These are phyloP conservation scores for Somion occarium DNA, from an alignment of 1,284 basidiomycete genomes.

Conservation along the genomic window DNA sequence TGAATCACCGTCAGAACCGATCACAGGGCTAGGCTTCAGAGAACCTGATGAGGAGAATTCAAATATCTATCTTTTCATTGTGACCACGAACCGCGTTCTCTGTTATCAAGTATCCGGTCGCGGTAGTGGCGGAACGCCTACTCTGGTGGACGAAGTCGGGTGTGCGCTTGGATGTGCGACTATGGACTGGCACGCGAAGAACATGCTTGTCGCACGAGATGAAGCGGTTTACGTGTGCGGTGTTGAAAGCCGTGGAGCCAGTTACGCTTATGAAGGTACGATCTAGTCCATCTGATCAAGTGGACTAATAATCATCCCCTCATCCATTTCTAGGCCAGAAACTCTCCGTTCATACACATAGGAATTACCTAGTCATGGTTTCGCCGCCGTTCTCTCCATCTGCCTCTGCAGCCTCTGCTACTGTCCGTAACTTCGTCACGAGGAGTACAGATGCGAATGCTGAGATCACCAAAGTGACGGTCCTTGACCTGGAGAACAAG, in stretches of 20 bases:
- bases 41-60: constrained; percentile 51
- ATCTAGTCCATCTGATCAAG: too few species aligned
- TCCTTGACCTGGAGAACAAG: constrained; percentile 94
- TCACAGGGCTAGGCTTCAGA: constrained; percentile 89
- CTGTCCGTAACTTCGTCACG: constrained; percentile 70
- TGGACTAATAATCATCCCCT: constrained; percentile 7
- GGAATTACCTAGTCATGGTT: constrained; percentile 84
- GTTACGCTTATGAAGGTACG: constrained; percentile 87
- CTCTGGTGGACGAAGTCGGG: constrained; percentile 83
- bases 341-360: constrained; percentile 64
- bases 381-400: constrained; percentile 79
- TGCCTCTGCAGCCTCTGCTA: constrained; percentile 63
- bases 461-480: constrained; percentile 82
- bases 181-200: constrained; percentile 66
- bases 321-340: constrained; percentile 60
- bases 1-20: constrained; percentile 78
- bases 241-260: constrained; percentile 79
- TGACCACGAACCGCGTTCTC: constrained; percentile 81
- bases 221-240: constrained; percentile 91
- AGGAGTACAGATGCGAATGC: constrained; percentile 40
- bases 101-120: constrained; percentile 76
- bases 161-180: constrained; percentile 80
- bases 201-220: constrained; percentile 85
- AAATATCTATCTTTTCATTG: constrained; percentile 75
- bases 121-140: constrained; percentile 63